Base-by-base conservation (phyloP, 495 filamentous ascomycete species). In the Trichodelitschia bisporula region DNA sequence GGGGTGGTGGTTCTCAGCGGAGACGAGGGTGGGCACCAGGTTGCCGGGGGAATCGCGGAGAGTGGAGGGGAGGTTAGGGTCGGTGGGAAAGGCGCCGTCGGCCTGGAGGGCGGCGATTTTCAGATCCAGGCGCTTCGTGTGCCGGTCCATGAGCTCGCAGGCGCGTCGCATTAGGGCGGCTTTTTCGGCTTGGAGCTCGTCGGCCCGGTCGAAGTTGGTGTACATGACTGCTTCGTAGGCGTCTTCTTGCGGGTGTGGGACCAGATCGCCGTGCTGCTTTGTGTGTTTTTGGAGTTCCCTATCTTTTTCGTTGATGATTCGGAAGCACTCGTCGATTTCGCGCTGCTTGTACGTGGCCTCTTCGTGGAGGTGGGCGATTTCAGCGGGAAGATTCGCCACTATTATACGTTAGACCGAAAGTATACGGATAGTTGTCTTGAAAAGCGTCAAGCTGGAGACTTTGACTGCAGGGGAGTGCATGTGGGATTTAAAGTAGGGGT, bases 301-400 rank as follows among this genome's bases (percentile, higher is more conserved):
- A 43, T 97, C 86, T 32, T 71, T 67, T 14, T 71, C 67, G 36
- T 71, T 71, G 55, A 89, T 80, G 14, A 62, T 61, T 25, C 58
- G 58, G 24, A 74, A 57, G 42, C 70, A 76, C 20, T 83, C 76
- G 40, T 73, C 61, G 42, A 83, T 72, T 23, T 64, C 51, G 32
- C 66, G 65, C 45, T 97, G 84, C 52, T 93, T 93, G 35, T 79
- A 77, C 42, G 72, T 65, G 18, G 95, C 79, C 52, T 97, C 86
- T 44, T 93, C 86, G 49, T 91, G 75, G 39, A 92, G 57, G 56
- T 91, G 84, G 19, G 70, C 69, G 33, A 95, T 75, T 51, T 97
- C 86, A 9, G 74, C 74, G 12, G 86, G 83, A 4, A 93, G 60
- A 43, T 93, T 95, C 18, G 83, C 76, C 18, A 74, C 72, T 59